Percentiles rank a stretch among this genome's conserved stretches.
Evolutionary conservation across 73 alveolate species (phyloP).

Genomic region (Paramecium biaurelia): DNA sequence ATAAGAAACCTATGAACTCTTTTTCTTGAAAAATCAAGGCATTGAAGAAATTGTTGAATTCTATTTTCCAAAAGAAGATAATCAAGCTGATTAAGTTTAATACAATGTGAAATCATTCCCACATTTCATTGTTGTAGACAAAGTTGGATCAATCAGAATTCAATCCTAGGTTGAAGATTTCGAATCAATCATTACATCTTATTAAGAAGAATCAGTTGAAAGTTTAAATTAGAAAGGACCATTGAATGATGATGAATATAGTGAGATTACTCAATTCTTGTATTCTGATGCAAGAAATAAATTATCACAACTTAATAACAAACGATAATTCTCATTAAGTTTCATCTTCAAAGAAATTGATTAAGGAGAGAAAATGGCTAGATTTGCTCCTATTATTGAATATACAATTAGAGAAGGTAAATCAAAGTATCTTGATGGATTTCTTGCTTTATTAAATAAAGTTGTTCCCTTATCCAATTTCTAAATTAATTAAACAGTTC

Average conservation of each 20-base stretch:
- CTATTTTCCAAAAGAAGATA: neutral
- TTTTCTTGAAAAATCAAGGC: neutral
- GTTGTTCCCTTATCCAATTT: neutral
- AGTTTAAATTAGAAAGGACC: neutral
- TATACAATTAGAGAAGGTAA: neutral
- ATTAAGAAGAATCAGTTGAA: neutral
- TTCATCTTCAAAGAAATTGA: neutral
- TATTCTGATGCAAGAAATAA: neutral
- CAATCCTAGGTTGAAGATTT: neutral
- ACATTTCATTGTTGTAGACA: neutral
- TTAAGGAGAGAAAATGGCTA: neutral
- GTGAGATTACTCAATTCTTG: neutral
- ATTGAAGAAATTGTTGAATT: neutral
- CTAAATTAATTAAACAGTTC: neutral
- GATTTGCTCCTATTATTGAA: neutral
- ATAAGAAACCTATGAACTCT: neutral
- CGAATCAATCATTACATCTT: neutral
- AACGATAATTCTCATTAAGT: neutral
- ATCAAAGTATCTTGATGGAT: neutral
- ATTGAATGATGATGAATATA: conserved; percentile 1
- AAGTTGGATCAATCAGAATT: neutral
- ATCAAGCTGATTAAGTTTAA: neutral
- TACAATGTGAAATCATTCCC: conserved; percentile 12
- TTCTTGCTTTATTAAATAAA: neutral
- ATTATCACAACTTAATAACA: neutral